These are phyloP conservation scores for Pythium graminicola DNA, from an alignment of 352 stramenopile species.

Conservation along the genomic window DNA sequence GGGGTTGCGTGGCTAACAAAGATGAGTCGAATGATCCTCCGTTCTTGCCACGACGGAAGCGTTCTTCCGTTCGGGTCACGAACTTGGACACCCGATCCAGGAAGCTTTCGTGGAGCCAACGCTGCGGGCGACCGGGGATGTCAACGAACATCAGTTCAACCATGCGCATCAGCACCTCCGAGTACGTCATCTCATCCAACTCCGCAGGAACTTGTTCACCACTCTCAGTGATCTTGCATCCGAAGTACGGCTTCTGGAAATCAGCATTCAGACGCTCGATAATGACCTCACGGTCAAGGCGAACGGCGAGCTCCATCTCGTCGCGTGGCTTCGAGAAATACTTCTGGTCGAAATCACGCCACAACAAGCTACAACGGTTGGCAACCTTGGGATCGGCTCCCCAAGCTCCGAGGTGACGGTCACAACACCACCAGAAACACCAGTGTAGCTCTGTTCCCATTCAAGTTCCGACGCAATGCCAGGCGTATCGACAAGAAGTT, in stretches of 20 bases:
- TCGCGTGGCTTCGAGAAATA: conserved; percentile 78
- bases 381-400: conserved; percentile 80
- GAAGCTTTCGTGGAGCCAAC: conserved; percentile 75
- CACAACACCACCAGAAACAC: conserved; percentile 56
- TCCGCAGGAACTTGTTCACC: conserved; percentile 39
- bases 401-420: conserved; percentile 82
- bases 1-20: conserved; percentile 37
- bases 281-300: conserved; percentile 68
- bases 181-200: conserved; percentile 84
- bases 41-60: conserved; percentile 40
- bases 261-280: conserved; percentile 76
- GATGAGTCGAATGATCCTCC: conserved; percentile 37
- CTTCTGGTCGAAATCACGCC: conserved; percentile 82
- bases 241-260: conserved; percentile 89
- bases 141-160: conserved; percentile 76
- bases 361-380: conserved; percentile 68
- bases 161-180: conserved; percentile 65
- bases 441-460: conserved; percentile 78
- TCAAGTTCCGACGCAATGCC: conserved; percentile 64
- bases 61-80: conserved; percentile 56
- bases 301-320: conserved; percentile 57
- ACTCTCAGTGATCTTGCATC: conserved; percentile 40
- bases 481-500: conserved; percentile 71
- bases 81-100: conserved; percentile 67
- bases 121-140: conserved; percentile 36